These are phyloP conservation scores for Clonostachys solani DNA, from an alignment of 2,329 filamentous ascomycete genomes.

Conservation along the genomic window DNA sequence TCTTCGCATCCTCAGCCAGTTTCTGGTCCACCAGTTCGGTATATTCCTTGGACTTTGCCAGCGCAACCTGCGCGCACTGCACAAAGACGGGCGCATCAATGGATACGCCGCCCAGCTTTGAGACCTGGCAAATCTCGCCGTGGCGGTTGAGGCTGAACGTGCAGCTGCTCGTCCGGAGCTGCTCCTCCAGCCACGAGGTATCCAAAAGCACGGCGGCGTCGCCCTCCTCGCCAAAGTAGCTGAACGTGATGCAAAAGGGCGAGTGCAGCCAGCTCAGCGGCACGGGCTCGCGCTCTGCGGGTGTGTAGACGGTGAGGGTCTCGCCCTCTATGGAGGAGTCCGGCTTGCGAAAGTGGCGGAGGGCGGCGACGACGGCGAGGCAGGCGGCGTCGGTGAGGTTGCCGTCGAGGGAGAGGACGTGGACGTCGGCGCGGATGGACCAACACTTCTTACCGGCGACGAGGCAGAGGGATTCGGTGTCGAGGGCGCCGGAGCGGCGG, in stretches of 20 bases:
- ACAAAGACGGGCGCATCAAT: slow-evolving; percentile 77
- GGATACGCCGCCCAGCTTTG: slow-evolving; percentile 81
- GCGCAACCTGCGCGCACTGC: slow-evolving; percentile 68
- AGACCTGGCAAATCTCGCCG: slow-evolving; percentile 86
- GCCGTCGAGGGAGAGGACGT: slow-evolving; percentile 87
- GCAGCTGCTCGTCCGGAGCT: slow-evolving; percentile 67
- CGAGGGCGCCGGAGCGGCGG: slow-evolving; percentile 84
- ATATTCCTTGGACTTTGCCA: slow-evolving; percentile 78
- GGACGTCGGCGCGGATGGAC: slow-evolving; percentile 85
- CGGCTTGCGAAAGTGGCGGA: slow-evolving; percentile 87
- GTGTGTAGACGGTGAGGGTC: slow-evolving; percentile 76
- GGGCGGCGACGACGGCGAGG: slow-evolving; percentile 79
- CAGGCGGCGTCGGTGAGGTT: slow-evolving; percentile 84
- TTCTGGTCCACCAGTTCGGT: slow-evolving; percentile 68
- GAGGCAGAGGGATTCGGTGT: slow-evolving; percentile 94
- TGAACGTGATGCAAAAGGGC: slow-evolving; percentile 87
- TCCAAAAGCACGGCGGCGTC: slow-evolving; percentile 67
- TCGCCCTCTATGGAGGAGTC: slow-evolving; percentile 86
- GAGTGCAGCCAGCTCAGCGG: slow-evolving; percentile 87
- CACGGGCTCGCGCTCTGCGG: slow-evolving; percentile 84
- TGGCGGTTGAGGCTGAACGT: slow-evolving; percentile 85
- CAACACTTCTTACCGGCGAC: slow-evolving; percentile 89
- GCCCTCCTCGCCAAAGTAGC: slow-evolving; percentile 71
- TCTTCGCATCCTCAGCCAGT: slow-evolving; percentile 73
- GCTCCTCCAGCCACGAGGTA: slow-evolving; percentile 70